Conservation (phyloP, 768 basidiomycete species). For the Butyriboletus loyo region DNA sequence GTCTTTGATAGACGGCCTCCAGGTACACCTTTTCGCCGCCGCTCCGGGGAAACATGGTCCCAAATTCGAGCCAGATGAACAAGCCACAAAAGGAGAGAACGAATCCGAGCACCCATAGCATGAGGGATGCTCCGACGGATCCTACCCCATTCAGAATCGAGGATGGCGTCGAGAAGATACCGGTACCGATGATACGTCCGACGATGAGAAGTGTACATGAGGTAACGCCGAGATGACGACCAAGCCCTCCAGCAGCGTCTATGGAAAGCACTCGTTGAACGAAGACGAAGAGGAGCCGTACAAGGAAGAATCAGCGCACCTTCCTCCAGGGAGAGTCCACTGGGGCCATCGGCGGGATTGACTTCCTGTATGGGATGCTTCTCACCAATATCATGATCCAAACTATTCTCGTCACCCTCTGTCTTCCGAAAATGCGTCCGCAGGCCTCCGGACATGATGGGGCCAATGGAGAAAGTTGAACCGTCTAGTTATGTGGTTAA, state of each 20-base stretch:
- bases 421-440: slow-evolving; percentile 5
- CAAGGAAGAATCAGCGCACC: slow-evolving; percentile 25
- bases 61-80: slow-evolving; percentile 63
- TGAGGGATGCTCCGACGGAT: slow-evolving; percentile 56
- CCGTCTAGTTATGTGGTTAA: too few species aligned
- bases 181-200: slow-evolving; percentile 59
- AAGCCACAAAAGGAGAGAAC: slow-evolving; percentile 55
- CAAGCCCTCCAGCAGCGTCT: slow-evolving; percentile 56
- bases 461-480: too few species aligned
- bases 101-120: slow-evolving; percentile 65
- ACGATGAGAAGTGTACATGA: slow-evolving; percentile 57
- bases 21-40: slow-evolving; percentile 65
- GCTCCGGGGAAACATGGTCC: slow-evolving; percentile 60
- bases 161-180: slow-evolving; percentile 62
- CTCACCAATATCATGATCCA: background rate
- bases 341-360: slow-evolving; percentile 31
- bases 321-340: slow-evolving; percentile 49
- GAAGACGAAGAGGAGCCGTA: background rate
- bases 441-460: slow-evolving; percentile 8
- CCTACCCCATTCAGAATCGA: slow-evolving; percentile 55
- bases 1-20: slow-evolving; percentile 50
- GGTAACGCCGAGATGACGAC: slow-evolving; percentile 54
- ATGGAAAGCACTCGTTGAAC: background rate
- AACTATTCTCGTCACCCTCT: background rate
- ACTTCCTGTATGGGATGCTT: background rate